Evolutionary conservation across 441 rosid species (phyloP).

Genomic region (Populus tomentosa): DNA sequence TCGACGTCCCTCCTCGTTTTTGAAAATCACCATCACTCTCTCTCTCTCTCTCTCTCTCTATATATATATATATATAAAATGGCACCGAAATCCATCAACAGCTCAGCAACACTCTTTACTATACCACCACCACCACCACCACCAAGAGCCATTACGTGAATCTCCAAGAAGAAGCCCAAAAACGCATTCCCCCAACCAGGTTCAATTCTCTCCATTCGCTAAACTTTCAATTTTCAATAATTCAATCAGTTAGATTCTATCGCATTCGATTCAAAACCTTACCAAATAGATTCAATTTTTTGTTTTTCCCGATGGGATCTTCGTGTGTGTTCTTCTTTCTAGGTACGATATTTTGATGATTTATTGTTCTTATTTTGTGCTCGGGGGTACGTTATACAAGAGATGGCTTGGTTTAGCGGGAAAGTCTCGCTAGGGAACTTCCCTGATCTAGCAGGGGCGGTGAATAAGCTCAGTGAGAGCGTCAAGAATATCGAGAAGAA

Average conservation of each 20-base stretch:
- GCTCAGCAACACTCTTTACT: no score
- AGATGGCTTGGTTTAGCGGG: slow-evolving; percentile 98
- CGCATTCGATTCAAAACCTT: neutral
- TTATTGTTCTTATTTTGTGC: neutral
- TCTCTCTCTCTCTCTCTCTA: no score
- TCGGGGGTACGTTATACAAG: neutral
- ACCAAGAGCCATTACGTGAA: neutral
- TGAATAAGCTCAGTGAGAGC: slow-evolving; percentile 95
- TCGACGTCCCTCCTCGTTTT: no score
- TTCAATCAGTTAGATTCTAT: no score
- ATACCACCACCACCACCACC: neutral
- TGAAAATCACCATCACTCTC: no score
- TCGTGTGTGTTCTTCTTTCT: no score
- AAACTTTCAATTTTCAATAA: neutral
- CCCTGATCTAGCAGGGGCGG: slow-evolving; percentile 98
- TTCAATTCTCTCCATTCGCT: neutral
- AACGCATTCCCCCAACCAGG: neutral
- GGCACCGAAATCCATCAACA: no score
- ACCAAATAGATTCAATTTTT: neutral
- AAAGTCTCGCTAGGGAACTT: slow-evolving; percentile 76
- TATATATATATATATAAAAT: no score
- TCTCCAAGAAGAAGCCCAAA: neutral
- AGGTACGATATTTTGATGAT: no score
- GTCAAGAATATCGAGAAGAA: slow-evolving; percentile 98
- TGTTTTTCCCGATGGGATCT: neutral